A percentile compares a stretch with the other conserved stretches of the same genome.
Conservation (phyloP, 192 early-diverging fungal species). For the Dimargaris xerosporica region DNA sequence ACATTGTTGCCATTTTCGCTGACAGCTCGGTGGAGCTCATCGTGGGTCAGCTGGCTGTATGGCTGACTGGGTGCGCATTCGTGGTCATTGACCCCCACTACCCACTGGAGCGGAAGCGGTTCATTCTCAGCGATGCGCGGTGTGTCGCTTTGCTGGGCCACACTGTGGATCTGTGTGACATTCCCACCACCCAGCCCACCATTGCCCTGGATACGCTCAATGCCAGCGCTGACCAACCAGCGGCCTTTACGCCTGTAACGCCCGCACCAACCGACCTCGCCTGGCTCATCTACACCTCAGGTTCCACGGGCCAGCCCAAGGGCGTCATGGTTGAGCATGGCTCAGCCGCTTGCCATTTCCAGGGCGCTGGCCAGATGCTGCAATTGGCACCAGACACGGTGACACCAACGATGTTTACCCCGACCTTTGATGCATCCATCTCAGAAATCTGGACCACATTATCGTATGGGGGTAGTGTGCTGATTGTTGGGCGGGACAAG, state of each 20-base stretch:
- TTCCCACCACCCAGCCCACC: no score
- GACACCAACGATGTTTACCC: not conserved
- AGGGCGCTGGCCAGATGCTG: no score
- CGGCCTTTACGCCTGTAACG: not conserved
- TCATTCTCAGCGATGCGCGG: not conserved
- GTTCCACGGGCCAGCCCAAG: constrained; percentile 1
- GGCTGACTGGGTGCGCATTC: not conserved
- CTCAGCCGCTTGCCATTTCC: not conserved
- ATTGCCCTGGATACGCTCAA: not conserved
- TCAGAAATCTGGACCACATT: not conserved
- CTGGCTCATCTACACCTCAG: constrained; percentile 1
- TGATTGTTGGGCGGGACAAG: not conserved
- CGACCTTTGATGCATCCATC: constrained; percentile 1
- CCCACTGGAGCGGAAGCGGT: not conserved
- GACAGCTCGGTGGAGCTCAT: not conserved
- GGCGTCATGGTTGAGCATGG: not conserved
- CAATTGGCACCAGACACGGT: no score
- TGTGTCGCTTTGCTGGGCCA: not conserved
- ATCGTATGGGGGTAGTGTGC: not conserved
- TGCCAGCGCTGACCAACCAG: not conserved
- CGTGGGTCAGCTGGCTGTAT: not conserved
- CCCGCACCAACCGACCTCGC: not conserved
- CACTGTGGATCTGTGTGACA: no score
- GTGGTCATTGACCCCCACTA: not conserved
- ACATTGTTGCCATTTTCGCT: not conserved